phyloP scores from a whole-genome alignment of 208 protist species.

The Phytomonas francai region DNA sequence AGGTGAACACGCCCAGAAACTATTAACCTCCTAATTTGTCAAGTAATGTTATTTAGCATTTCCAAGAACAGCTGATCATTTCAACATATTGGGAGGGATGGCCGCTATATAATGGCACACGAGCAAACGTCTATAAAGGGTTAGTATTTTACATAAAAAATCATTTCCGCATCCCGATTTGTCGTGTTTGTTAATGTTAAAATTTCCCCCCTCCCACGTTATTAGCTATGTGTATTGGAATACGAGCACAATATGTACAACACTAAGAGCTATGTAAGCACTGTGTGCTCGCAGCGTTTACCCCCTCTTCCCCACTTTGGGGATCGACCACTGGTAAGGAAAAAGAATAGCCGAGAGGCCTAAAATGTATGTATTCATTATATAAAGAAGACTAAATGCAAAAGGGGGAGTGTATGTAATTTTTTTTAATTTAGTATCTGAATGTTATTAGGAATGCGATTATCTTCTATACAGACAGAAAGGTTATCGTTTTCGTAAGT shows the following conservation, averaged over 20 bases:
- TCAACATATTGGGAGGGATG: neutral
- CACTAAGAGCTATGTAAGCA: neutral
- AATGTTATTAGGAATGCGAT: neutral
- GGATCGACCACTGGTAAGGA: neutral
- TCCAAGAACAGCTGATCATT: neutral
- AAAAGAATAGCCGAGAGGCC: neutral
- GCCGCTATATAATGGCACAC: neutral
- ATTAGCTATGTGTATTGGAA: conserved; percentile 4
- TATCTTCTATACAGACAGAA: neutral
- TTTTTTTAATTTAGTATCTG: neutral
- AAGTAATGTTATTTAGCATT: neutral
- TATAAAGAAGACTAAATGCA: neutral
- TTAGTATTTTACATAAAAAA: neutral
- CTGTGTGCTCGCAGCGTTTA: neutral
- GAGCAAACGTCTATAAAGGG: neutral
- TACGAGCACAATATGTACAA: conserved; percentile 1
- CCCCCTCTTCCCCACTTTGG: neutral
- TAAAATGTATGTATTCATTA: neutral
- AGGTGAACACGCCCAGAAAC: neutral
- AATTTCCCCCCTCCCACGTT: neutral
- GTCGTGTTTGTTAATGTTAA: conserved; percentile 8
- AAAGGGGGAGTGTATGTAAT: neutral
- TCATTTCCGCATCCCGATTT: conserved; percentile 4
- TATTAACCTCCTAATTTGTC: neutral
- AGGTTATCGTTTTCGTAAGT: neutral